Conservation (phyloP, 768 basidiomycete species). For the Leccinum broughii region DNA sequence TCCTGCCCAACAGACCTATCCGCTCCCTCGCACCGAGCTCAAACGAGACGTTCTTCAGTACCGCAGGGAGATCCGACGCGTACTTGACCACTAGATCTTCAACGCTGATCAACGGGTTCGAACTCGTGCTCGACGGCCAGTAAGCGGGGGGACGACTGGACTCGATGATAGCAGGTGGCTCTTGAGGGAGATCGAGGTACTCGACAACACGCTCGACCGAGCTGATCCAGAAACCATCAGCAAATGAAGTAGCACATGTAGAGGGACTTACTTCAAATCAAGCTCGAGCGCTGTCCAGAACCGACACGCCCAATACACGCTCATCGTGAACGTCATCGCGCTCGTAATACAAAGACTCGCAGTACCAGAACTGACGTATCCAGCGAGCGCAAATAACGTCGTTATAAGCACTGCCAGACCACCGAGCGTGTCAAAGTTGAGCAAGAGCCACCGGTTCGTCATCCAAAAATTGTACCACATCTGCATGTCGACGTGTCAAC, state of each 20-base stretch:
- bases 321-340: conserved; percentile 59
- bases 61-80: conserved; percentile 79
- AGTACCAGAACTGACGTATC: conserved; percentile 55
- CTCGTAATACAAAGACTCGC: conserved; percentile 78
- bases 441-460: conserved; percentile 82
- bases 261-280: conserved; percentile 63
- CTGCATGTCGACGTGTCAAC: conserved; percentile 22
- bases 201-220: conserved; percentile 91
- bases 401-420: conserved; percentile 73
- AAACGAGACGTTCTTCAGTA: conserved; percentile 77
- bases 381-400: conserved; percentile 72
- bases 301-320: conserved; percentile 52
- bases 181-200: conserved; percentile 87
- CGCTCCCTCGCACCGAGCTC: conserved; percentile 68
- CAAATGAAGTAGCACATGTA: not conserved
- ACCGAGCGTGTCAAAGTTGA: conserved; percentile 82
- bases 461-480: conserved; percentile 92
- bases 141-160: conserved; percentile 81
- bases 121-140: conserved; percentile 79
- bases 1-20: conserved; percentile 73
- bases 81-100: conserved; percentile 82
- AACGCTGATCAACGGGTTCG: conserved; percentile 59
- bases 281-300: conserved; percentile 62
- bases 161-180: conserved; percentile 77
- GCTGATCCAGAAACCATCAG: conserved; percentile 37